A percentile compares a stretch with the other conserved stretches of the same genome.
phyloP scores from a whole-genome alignment of 768 basidiomycete genomes.

The Suillus cothurnatus region DNA sequence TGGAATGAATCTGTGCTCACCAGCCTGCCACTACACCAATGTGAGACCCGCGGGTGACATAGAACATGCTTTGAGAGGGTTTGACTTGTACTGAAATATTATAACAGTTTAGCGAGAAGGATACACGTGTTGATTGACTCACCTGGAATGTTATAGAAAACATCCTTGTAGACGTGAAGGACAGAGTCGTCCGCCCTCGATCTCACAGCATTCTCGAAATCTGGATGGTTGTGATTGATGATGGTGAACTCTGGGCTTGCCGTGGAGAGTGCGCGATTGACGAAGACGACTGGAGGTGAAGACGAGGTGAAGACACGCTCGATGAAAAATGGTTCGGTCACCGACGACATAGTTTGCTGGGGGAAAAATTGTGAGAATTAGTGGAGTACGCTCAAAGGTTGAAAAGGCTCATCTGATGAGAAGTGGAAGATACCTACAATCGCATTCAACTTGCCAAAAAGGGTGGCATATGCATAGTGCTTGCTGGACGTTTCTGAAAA shows the following conservation, averaged over 20 bases:
- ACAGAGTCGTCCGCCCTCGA: not conserved
- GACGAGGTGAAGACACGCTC: too few relatives aligned
- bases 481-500: too few relatives aligned
- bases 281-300: too few relatives aligned
- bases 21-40: not conserved
- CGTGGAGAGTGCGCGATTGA: not conserved
- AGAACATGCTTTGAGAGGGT: not conserved
- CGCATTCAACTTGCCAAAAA: too few relatives aligned
- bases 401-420: constrained; percentile 1
- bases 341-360: not conserved
- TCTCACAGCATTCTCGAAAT: not conserved
- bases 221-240: not conserved
- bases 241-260: not conserved
- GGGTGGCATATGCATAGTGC: too few relatives aligned
- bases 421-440: not conserved
- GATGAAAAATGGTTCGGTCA: not conserved
- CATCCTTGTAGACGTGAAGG: not conserved
- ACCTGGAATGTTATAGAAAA: not conserved
- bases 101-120: not conserved
- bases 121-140: not conserved
- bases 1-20: not conserved
- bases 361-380: not conserved
- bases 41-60: not conserved
- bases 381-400: not conserved
- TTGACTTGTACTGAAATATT: not conserved